Evolutionary conservation across 805 yeast species (phyloP).

Genomic region (Maudiozyma pseudohumilis): DNA sequence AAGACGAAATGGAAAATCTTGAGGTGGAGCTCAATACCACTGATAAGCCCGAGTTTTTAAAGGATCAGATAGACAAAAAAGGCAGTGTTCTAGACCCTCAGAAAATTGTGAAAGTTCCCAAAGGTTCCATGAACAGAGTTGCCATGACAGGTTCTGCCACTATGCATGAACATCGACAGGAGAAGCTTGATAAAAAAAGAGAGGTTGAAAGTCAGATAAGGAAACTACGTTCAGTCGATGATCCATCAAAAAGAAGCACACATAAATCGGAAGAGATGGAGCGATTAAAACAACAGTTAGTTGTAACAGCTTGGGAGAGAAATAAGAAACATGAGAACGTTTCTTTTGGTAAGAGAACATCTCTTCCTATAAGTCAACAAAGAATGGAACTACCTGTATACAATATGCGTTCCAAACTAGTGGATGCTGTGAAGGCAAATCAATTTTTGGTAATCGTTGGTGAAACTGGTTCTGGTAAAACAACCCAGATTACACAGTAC

Average conservation of each 20-base stretch:
- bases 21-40: constrained; percentile 62
- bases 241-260: constrained; percentile 18
- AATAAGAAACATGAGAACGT: constrained; percentile 23
- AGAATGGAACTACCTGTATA: constrained; percentile 69
- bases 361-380: constrained; percentile 39
- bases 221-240: constrained; percentile 23
- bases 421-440: constrained; percentile 47
- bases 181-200: constrained; percentile 39
- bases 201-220: constrained; percentile 35
- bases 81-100: constrained; percentile 39
- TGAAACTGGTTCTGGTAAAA: constrained; percentile 89
- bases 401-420: constrained; percentile 47
- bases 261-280: constrained; percentile 12
- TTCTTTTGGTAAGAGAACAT: constrained; percentile 31
- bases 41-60: constrained; percentile 62
- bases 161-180: constrained; percentile 55
- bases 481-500: constrained; percentile 86
- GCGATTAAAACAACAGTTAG: constrained; percentile 15
- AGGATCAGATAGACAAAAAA: constrained; percentile 31
- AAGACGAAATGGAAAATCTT: constrained; percentile 35
- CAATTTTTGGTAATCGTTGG: constrained; percentile 73
- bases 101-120: constrained; percentile 57
- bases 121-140: constrained; percentile 66
- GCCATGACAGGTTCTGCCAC: constrained; percentile 67
- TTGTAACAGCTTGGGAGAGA: constrained; percentile 27